Conservation (phyloP, 305 asterid species). For the Ruellia speciosa region DNA sequence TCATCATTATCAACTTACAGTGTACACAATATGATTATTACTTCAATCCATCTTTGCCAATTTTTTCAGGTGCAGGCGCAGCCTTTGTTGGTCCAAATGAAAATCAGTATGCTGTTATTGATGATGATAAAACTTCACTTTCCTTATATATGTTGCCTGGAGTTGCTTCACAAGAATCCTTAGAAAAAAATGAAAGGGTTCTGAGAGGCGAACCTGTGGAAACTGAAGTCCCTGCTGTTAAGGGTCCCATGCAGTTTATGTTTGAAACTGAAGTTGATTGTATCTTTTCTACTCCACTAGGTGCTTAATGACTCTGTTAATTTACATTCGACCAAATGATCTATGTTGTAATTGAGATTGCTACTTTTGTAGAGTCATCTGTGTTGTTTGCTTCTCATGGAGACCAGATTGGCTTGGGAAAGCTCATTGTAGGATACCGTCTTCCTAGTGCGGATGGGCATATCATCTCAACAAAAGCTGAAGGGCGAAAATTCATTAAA, state of each 20-base stretch:
- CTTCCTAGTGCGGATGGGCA: conserved; percentile 81
- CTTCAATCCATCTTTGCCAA: conserved; percentile 24
- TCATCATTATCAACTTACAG: conserved; percentile 18
- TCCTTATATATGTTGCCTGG: conserved; percentile 74
- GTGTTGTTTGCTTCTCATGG: conserved; percentile 86
- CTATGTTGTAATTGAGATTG: conserved; percentile 28
- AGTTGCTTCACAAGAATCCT: conserved; percentile 53
- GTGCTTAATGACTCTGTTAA: conserved; percentile 35
- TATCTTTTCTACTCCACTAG: conserved; percentile 90
- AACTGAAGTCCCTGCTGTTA: conserved; percentile 55
- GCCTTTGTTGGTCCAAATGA: conserved; percentile 88
- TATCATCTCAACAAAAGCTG: conserved; percentile 83
- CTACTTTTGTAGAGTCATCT: conserved; percentile 67
- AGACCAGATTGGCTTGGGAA: conserved; percentile 88
- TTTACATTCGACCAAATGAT: conserved; percentile 19
- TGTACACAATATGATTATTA: conserved; percentile 19
- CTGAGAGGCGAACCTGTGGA: conserved; percentile 23
- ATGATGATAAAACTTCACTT: conserved; percentile 88
- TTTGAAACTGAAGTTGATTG: conserved; percentile 92
- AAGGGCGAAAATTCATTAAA: conserved; percentile 81
- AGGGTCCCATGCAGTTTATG: conserved; percentile 89
- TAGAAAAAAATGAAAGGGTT: conserved; percentile 43
- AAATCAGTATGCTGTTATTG: conserved; percentile 83
- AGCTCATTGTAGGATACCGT: conserved; percentile 79
- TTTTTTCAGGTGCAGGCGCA: conserved; percentile 80